Conservation (phyloP, 805 yeast genomes). For the Millerago galiae region DNA sequence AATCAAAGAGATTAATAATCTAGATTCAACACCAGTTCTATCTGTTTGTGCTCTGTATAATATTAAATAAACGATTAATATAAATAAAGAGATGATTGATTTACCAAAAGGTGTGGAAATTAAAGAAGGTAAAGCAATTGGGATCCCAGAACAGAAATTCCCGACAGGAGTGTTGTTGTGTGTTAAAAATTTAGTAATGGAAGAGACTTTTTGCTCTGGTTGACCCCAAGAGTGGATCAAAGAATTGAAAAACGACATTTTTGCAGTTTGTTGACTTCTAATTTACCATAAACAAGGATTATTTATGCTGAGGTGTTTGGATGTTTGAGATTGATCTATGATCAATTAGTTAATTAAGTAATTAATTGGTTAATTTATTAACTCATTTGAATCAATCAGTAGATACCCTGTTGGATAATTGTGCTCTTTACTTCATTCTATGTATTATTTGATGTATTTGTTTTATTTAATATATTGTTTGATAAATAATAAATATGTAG, state of each 20-base stretch:
- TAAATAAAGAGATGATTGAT: conserved; percentile 12
- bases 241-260: conserved; percentile 6
- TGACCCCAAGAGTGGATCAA: conserved; percentile 4
- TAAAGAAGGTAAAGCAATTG: conserved; percentile 20
- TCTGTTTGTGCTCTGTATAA: conserved; percentile 5
- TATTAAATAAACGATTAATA: conserved; percentile 10
- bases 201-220: neutral
- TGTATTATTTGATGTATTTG: too few relatives aligned
- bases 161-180: conserved; percentile 23
- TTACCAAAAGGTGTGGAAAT: conserved; percentile 22
- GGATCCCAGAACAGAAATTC: conserved; percentile 18
- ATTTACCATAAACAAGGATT: too few relatives aligned
- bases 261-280: neutral
- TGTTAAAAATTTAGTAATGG: conserved; percentile 14
- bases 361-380: too few relatives aligned
- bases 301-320: too few relatives aligned
- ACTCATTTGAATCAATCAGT: too few relatives aligned
- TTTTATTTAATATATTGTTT: too few relatives aligned
- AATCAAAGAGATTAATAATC: conserved; percentile 18
- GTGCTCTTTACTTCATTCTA: too few relatives aligned
- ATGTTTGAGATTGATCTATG: neutral
- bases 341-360: too few relatives aligned
- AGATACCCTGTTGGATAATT: too few relatives aligned
- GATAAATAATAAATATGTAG: too few relatives aligned
- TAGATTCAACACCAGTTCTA: conserved; percentile 18